Evolutionary conservation across 2,329 filamentous ascomycete species (phyloP).

Genomic region (Alternaria sp.): DNA sequence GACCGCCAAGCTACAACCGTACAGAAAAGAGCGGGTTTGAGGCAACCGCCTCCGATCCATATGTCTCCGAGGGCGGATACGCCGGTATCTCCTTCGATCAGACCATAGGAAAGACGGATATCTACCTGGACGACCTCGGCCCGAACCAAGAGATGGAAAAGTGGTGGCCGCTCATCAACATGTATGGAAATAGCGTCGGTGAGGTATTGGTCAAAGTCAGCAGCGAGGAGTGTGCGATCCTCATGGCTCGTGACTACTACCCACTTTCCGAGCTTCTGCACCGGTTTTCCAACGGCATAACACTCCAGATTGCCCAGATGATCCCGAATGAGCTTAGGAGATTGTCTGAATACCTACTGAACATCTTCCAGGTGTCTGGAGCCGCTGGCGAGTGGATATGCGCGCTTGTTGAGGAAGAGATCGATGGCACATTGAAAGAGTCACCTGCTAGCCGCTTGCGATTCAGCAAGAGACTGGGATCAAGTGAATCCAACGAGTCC

Average conservation of each 20-base stretch:
- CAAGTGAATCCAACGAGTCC: slow-evolving; percentile 71
- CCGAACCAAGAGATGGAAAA: slow-evolving; percentile 81
- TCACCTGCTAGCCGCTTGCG: slow-evolving; percentile 72
- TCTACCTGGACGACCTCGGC: slow-evolving; percentile 81
- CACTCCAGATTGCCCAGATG: slow-evolving; percentile 81
- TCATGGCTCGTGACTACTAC: slow-evolving; percentile 86
- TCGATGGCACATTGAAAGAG: slow-evolving; percentile 89
- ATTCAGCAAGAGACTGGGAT: slow-evolving; percentile 75
- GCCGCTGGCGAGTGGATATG: slow-evolving; percentile 89
- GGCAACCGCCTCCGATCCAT: slow-evolving; percentile 39
- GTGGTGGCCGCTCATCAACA: slow-evolving; percentile 83
- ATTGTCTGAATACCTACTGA: slow-evolving; percentile 86
- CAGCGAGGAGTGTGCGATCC: slow-evolving; percentile 87
- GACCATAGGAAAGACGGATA: slow-evolving; percentile 77
- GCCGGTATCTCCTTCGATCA: slow-evolving; percentile 59
- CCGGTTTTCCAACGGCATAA: slow-evolving; percentile 83
- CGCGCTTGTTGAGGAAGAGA: slow-evolving; percentile 93
- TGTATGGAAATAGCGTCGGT: slow-evolving; percentile 77
- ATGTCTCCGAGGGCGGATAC: slow-evolving; percentile 53
- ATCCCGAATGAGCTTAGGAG: slow-evolving; percentile 79
- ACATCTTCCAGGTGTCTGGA: slow-evolving; percentile 94
- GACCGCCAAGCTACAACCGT: slow-evolving; percentile 53
- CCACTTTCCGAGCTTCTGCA: slow-evolving; percentile 84
- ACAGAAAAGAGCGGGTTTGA: slow-evolving; percentile 52
- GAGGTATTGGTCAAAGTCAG: slow-evolving; percentile 85